These are phyloP conservation scores for Phytophthora kernoviae DNA, from an alignment of 352 stramenopile species.

Conservation along the genomic window DNA sequence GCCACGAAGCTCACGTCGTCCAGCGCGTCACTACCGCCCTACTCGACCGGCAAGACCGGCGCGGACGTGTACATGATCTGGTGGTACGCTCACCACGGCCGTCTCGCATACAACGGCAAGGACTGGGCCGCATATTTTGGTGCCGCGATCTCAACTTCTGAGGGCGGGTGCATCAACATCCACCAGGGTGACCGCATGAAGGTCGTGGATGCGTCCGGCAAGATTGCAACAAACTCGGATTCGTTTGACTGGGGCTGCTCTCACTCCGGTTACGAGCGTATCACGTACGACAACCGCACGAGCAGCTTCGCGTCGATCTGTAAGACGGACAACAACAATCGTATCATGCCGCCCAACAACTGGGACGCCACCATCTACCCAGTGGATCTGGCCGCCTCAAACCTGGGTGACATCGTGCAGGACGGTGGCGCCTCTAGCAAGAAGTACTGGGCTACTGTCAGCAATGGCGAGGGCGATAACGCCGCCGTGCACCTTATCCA, in stretches of 20 bases:
- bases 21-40: slow-evolving; percentile 45
- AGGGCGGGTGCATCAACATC: slow-evolving; percentile 62
- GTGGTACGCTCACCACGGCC: slow-evolving; percentile 65
- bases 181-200: slow-evolving; percentile 67
- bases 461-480: slow-evolving; percentile 36
- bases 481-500: slow-evolving; percentile 57
- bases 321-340: slow-evolving; percentile 69
- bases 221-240: slow-evolving; percentile 37
- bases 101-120: slow-evolving; percentile 53
- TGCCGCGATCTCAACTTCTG: slow-evolving; percentile 45
- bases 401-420: slow-evolving; percentile 55
- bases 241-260: slow-evolving; percentile 60
- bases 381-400: slow-evolving; percentile 45
- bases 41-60: slow-evolving; percentile 45
- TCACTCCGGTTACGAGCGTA: slow-evolving; percentile 59
- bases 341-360: slow-evolving; percentile 55
- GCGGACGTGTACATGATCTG: slow-evolving; percentile 60
- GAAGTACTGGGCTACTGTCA: slow-evolving; percentile 61
- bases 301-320: slow-evolving; percentile 50
- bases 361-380: slow-evolving; percentile 56
- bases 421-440: slow-evolving; percentile 23
- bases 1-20: slow-evolving; percentile 55
- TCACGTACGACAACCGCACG: slow-evolving; percentile 48
- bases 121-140: slow-evolving; percentile 67
- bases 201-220: slow-evolving; percentile 40